Evolutionary conservation across 2,329 filamentous ascomycete genomes (phyloP).

Genomic region (Penicillium polonicum): DNA sequence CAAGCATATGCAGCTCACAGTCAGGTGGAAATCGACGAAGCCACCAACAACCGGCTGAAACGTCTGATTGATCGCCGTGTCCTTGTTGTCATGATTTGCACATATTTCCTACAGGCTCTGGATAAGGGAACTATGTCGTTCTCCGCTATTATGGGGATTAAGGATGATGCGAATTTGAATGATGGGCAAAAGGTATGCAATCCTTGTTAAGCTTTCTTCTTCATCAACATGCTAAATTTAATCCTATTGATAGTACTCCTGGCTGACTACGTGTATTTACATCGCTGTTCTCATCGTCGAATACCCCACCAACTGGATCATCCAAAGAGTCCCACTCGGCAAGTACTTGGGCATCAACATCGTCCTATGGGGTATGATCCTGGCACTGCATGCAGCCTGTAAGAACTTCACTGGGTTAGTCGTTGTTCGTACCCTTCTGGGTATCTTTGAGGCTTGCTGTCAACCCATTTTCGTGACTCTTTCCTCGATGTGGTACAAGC

Average conservation of each 20-base stretch:
- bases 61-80: slow-evolving; percentile 66
- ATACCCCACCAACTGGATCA: slow-evolving; percentile 67
- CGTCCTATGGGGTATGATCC: slow-evolving; percentile 60
- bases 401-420: slow-evolving; percentile 60
- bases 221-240: not conserved
- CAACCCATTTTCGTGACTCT: slow-evolving; percentile 68
- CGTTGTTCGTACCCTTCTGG: slow-evolving; percentile 63
- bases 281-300: slow-evolving; percentile 69
- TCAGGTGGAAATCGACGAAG: slow-evolving; percentile 57
- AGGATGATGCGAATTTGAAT: slow-evolving; percentile 49
- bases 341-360: slow-evolving; percentile 66
- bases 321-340: slow-evolving; percentile 64
- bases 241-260: slow-evolving; percentile 55
- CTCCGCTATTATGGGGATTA: slow-evolving; percentile 44
- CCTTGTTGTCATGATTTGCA: slow-evolving; percentile 68
- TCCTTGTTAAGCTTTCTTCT: not conserved
- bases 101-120: slow-evolving; percentile 66
- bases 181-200: slow-evolving; percentile 34
- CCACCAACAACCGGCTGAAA: slow-evolving; percentile 62
- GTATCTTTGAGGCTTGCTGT: slow-evolving; percentile 68
- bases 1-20: slow-evolving; percentile 64
- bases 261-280: slow-evolving; percentile 74
- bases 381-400: slow-evolving; percentile 62
- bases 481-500: slow-evolving; percentile 68
- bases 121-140: slow-evolving; percentile 46